Base-by-base conservation (phyloP, 78 protist genomes). In the Tieghemostelium lacteum region DNA sequence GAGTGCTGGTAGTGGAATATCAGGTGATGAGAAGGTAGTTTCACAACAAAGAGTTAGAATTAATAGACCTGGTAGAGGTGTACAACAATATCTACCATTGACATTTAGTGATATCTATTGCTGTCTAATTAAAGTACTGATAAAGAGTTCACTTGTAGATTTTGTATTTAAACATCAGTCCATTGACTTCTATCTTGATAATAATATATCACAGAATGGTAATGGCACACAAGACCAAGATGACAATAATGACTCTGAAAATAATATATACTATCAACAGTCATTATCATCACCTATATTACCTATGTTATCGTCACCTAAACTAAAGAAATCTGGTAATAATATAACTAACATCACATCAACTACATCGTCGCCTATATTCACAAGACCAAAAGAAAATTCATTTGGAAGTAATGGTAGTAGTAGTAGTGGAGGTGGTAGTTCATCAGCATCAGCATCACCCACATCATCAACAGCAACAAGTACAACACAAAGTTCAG, bases 81-180 rank as follows among this genome's bases (percentile, higher is more conserved):
- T 69, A 33, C 78, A 83, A 54, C 91, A 83, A 40, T 83, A 69
- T 57, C 36, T 45, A 10, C 91, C 91, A 52, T 33, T 83, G 26
- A 83, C 71, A 20, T 83, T 83, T 70, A 58, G 75, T 24, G 91
- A 83, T 69, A 60, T 61, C 67, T 83, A 83, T 37, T 83, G 66
- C 42, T 83, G 77, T 34, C 10, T 83, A 20, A 45, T 69, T 19
- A 83, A 69, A 24, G 42, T 34, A 24, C 24, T 50, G 19, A 58
- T 83, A 37, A 57, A 61, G n/a, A 83, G 78, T 10, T 69, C 80
- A 20, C 42, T 83, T 5, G 49, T 60, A 3, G 75, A 69, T 58
- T 49, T 83, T 31, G 65, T 33, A 28, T 69, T 67, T 58, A 64
- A 42, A 65, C 52, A 71, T 52, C 77, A 71, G 31, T 71, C 77